phyloP scores from a whole-genome alignment of 495 filamentous ascomycete species.

The Aspergillus diversus region DNA sequence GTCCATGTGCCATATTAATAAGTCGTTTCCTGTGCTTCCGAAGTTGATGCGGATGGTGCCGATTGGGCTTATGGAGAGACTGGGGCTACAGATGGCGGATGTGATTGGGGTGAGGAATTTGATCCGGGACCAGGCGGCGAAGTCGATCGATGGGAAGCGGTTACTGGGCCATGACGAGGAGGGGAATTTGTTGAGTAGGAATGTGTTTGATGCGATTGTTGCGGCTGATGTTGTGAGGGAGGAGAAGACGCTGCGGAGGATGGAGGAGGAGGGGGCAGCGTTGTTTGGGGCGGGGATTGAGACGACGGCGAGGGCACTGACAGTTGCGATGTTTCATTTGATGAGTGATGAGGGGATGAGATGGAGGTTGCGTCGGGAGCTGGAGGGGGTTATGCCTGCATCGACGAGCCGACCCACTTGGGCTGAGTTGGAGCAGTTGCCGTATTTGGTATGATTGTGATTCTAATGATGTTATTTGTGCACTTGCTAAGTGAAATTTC shows the following conservation, averaged over 20 bases:
- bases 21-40: not conserved
- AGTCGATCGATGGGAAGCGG: not conserved
- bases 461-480: not conserved
- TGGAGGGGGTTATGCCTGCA: constrained; percentile 32
- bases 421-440: constrained; percentile 45
- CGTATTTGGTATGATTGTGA: constrained; percentile 41
- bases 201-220: not conserved
- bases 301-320: constrained; percentile 36
- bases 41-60: not conserved
- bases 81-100: not conserved
- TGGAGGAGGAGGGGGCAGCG: constrained; percentile 35
- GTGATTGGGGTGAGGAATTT: not conserved
- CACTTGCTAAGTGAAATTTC: not conserved
- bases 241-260: constrained; percentile 29
- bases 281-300: constrained; percentile 40
- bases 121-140: not conserved
- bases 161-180: not conserved
- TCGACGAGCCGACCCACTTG: constrained; percentile 9
- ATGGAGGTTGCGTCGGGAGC: constrained; percentile 27
- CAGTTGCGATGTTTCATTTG: constrained; percentile 35
- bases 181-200: not conserved
- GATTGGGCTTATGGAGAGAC: not conserved
- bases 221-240: not conserved
- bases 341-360: constrained; percentile 26
- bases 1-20: not conserved